Conservation (phyloP, 352 stramenopile genomes). For the Plasmopara muralis region DNA sequence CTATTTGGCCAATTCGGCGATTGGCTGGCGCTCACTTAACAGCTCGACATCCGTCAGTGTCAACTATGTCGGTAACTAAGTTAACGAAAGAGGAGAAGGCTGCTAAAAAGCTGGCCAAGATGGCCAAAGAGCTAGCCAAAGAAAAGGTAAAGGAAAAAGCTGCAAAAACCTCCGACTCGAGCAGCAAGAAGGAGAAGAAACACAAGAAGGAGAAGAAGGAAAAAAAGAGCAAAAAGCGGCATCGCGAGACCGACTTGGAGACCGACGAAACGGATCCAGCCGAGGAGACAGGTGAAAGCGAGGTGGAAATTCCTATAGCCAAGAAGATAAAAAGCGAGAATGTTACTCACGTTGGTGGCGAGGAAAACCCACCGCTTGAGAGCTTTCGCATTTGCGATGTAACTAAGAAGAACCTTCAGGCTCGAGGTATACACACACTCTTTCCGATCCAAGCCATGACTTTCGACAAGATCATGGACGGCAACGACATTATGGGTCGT, state of each 20-base stretch:
- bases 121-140: slow-evolving; percentile 42
- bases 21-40: slow-evolving; percentile 12
- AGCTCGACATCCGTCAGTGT: slow-evolving; percentile 3
- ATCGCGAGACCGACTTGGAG: slow-evolving; percentile 30
- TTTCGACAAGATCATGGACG: slow-evolving; percentile 92
- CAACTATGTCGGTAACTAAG: slow-evolving; percentile 30
- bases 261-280: slow-evolving; percentile 28
- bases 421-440: slow-evolving; percentile 78
- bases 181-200: slow-evolving; percentile 52
- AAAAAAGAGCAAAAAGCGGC: slow-evolving; percentile 76
- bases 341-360: slow-evolving; percentile 33
- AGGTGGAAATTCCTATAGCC: slow-evolving; percentile 27
- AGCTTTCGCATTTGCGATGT: slow-evolving; percentile 59
- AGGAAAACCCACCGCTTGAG: slow-evolving; percentile 64
- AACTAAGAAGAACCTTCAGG: slow-evolving; percentile 57
- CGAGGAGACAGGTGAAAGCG: slow-evolving; percentile 49
- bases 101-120: slow-evolving; percentile 47
- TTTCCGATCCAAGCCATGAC: slow-evolving; percentile 93
- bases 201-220: slow-evolving; percentile 57
- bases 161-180: not conserved
- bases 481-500: slow-evolving; percentile 96
- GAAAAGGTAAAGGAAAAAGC: slow-evolving; percentile 25
- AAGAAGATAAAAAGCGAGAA: slow-evolving; percentile 40
- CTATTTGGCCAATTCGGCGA: too few species aligned
- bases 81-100: slow-evolving; percentile 59